These are phyloP conservation scores for Talaromyces liani DNA, from an alignment of 495 filamentous ascomycete genomes.

Conservation along the genomic window DNA sequence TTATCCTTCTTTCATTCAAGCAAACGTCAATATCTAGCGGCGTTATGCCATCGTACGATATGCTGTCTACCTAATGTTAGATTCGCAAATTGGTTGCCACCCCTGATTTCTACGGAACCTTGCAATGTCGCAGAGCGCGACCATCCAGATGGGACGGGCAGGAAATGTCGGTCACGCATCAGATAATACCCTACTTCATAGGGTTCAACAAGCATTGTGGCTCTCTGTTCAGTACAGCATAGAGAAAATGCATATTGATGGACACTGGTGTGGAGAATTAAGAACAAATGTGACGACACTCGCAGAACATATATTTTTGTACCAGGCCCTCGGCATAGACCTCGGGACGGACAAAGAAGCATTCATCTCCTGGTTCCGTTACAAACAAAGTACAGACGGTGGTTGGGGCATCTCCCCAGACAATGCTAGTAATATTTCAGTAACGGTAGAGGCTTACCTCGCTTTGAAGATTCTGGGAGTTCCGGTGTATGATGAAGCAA, in stretches of 20 bases:
- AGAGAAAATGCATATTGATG: conserved; percentile 12
- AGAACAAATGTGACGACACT: conserved; percentile 27
- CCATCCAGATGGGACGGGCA: too few species aligned
- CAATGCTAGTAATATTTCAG: conserved; percentile 29
- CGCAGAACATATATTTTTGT: conserved; percentile 29
- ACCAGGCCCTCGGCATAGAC: conserved; percentile 20
- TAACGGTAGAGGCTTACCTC: conserved; percentile 30
- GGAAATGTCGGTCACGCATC: too few species aligned
- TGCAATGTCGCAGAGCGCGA: too few species aligned
- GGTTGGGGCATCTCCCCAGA: conserved; percentile 32
- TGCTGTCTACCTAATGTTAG: too few species aligned
- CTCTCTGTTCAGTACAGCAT: too few species aligned
- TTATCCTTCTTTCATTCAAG: too few species aligned
- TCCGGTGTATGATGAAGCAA: conserved; percentile 9
- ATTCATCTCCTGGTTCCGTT: conserved; percentile 15
- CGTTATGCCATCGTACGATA: too few species aligned
- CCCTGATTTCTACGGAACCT: too few species aligned
- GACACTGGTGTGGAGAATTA: conserved; percentile 32
- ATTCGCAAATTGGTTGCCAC: too few species aligned
- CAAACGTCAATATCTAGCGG: too few species aligned
- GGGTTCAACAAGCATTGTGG: too few species aligned
- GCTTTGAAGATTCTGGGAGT: conserved; percentile 32
- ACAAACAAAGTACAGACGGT: conserved; percentile 27
- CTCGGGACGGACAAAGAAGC: conserved; percentile 10
- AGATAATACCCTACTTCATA: too few species aligned